Percentiles rank a stretch among this genome's conserved stretches.
Conservation (phyloP, 208 protist species). For the Trypanosoma rangeli region DNA sequence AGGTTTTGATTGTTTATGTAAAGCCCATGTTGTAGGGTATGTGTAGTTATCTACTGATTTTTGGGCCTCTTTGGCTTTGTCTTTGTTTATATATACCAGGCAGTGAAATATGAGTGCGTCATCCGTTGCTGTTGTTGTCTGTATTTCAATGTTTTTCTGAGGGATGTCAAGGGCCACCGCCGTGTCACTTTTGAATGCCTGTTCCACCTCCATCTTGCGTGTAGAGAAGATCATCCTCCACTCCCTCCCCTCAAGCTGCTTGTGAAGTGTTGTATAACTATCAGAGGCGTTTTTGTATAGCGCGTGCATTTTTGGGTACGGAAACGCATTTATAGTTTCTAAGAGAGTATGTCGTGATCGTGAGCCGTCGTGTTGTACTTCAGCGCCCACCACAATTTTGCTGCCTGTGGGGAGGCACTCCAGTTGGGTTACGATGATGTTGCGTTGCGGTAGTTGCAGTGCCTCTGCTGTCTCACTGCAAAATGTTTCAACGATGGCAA, state of each 20-base stretch:
- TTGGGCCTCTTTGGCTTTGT: constrained; percentile 45
- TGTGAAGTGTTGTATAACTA: constrained; percentile 39
- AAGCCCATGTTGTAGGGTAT: constrained; percentile 52
- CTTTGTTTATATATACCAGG: constrained; percentile 27
- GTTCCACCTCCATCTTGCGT: constrained; percentile 37
- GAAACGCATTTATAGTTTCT: constrained; percentile 34
- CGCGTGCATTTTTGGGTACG: constrained; percentile 43
- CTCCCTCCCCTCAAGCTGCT: constrained; percentile 52
- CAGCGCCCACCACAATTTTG: constrained; percentile 57
- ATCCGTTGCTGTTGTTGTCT: constrained; percentile 33
- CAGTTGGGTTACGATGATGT: constrained; percentile 54
- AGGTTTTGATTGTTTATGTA: constrained; percentile 41
- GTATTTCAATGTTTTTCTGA: constrained; percentile 31
- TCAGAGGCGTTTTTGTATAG: constrained; percentile 60
- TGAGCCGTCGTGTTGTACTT: constrained; percentile 50
- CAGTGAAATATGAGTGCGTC: constrained; percentile 53
- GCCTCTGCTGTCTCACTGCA: constrained; percentile 60
- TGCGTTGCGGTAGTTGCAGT: constrained; percentile 43
- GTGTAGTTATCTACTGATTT: constrained; percentile 38
- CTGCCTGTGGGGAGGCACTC: constrained; percentile 11
- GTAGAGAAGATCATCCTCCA: constrained; percentile 42
- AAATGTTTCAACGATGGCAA: constrained; percentile 62
- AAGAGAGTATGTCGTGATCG: constrained; percentile 39
- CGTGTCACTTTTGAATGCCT: constrained; percentile 59
- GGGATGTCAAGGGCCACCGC: constrained; percentile 34